These are phyloP conservation scores for Eleusine coracana DNA, from an alignment of 176 grass and related monocot species.

Conservation along the genomic window DNA sequence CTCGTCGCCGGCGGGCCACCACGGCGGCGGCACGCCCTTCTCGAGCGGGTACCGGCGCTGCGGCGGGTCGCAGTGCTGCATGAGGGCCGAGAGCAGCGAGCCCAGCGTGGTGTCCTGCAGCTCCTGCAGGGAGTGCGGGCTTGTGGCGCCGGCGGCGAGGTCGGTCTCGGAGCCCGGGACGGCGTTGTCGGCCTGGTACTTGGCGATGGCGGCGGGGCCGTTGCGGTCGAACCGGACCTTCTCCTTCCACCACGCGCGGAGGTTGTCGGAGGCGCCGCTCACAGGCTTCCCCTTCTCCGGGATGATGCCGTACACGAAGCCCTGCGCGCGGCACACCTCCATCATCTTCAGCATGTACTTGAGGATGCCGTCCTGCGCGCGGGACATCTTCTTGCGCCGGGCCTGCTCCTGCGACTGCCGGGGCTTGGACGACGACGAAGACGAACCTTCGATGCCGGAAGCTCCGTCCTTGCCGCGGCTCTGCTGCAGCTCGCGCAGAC, in stretches of 20 bases:
- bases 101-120: conserved; percentile 97
- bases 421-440: conserved; percentile 49
- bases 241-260: conserved; percentile 98
- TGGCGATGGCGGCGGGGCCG: conserved; percentile 88
- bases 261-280: conserved; percentile 93
- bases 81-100: conserved; percentile 88
- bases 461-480: conserved; percentile 66
- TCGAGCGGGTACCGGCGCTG: conserved; percentile 92
- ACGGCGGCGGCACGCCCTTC: conserved; percentile 87
- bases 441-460: not conserved
- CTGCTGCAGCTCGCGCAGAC: conserved; percentile 84
- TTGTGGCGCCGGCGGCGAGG: conserved; percentile 40
- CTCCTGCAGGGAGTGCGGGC: conserved; percentile 79
- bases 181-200: conserved; percentile 78
- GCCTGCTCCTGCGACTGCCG: conserved; percentile 91
- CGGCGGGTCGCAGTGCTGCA: conserved; percentile 98
- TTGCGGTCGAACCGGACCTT: conserved; percentile 98
- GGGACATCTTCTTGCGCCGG: conserved; percentile 98
- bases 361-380: conserved; percentile 95
- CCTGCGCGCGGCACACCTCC: conserved; percentile 94
- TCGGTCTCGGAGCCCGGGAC: conserved; percentile 66
- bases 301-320: conserved; percentile 97
- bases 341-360: conserved; percentile 99
- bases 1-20: conserved; percentile 86
- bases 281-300: conserved; percentile 99